phyloP scores from a whole-genome alignment of 2,329 filamentous ascomycete species.

The Furcasterigmium furcatum region DNA sequence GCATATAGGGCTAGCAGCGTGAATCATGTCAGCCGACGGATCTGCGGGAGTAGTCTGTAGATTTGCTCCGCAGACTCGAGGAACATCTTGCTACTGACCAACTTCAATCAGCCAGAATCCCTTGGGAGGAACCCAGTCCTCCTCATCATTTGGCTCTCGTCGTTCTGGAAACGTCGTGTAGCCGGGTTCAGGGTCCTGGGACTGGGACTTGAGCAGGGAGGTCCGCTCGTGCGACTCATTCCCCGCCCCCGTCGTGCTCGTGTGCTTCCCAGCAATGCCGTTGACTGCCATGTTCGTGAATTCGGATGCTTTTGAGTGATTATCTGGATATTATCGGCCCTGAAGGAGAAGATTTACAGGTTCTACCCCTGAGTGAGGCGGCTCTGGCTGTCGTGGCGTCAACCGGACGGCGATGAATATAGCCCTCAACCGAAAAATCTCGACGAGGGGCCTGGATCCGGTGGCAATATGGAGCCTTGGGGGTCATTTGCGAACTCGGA shows the following conservation, averaged over 20 bases:
- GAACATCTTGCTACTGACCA: neutral
- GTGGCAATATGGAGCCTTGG: neutral
- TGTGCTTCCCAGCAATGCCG: neutral
- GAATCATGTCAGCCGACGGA: too few species aligned
- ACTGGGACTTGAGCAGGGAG: neutral
- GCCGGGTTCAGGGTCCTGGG: neutral
- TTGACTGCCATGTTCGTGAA: neutral
- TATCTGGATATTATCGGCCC: neutral
- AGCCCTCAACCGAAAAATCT: neutral
- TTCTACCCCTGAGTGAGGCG: neutral
- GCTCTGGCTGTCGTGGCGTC: neutral
- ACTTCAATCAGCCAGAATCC: neutral
- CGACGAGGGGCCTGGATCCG: neutral
- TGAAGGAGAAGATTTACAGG: neutral
- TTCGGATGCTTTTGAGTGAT: neutral
- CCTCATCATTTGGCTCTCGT: neutral
- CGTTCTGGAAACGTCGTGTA: neutral
- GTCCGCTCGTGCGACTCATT: neutral
- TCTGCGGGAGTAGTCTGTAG: too few species aligned
- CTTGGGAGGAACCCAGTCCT: neutral
- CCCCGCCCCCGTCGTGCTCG: neutral
- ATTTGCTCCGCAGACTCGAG: neutral
- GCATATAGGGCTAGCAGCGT: slow-evolving; percentile 48
- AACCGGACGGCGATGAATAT: neutral
- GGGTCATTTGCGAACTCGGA: neutral